Percentiles rank a stretch among this genome's conserved stretches.
phyloP scores from a whole-genome alignment of 768 basidiomycete species.

The Tricholoma bakamatsutake region DNA sequence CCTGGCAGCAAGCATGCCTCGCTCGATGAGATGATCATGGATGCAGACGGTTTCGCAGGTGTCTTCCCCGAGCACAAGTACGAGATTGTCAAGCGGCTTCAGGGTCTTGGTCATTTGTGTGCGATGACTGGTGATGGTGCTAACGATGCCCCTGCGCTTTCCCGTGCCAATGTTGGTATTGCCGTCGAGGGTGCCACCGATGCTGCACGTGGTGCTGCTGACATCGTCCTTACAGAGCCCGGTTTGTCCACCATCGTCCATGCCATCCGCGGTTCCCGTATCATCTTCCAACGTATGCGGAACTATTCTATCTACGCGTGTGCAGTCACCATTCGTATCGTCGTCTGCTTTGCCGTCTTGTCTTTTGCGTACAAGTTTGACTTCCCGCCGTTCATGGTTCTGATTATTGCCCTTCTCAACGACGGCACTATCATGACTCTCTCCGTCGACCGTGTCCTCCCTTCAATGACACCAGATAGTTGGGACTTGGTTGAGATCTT shows the following conservation, averaged over 20 bases:
- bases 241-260: slow-evolving; percentile 99
- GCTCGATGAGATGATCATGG: slow-evolving; percentile 98
- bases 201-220: slow-evolving; percentile 96
- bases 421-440: slow-evolving; percentile 99
- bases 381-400: slow-evolving; percentile 99
- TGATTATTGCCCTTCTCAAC: slow-evolving; percentile 94
- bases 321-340: slow-evolving; percentile 96
- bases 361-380: slow-evolving; percentile 96
- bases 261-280: slow-evolving; percentile 95
- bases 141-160: slow-evolving; percentile 96
- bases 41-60: slow-evolving; percentile 98
- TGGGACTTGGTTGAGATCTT: slow-evolving; percentile 98
- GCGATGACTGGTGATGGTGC: slow-evolving; percentile 99
- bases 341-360: slow-evolving; percentile 93
- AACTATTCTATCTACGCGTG: slow-evolving; percentile 98
- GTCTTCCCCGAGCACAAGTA: slow-evolving; percentile 99
- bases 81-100: slow-evolving; percentile 98
- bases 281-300: slow-evolving; percentile 99
- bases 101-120: slow-evolving; percentile 91
- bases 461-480: slow-evolving; percentile 86
- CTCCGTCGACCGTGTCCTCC: slow-evolving; percentile 91
- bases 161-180: slow-evolving; percentile 98
- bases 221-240: slow-evolving; percentile 96
- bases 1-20: slow-evolving; percentile 77
- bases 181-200: slow-evolving; percentile 99